Evolutionary conservation across 345 rosid species (phyloP), one percentile per base, ranked within the genome.

Genomic region (Citrus maxima): DNA sequence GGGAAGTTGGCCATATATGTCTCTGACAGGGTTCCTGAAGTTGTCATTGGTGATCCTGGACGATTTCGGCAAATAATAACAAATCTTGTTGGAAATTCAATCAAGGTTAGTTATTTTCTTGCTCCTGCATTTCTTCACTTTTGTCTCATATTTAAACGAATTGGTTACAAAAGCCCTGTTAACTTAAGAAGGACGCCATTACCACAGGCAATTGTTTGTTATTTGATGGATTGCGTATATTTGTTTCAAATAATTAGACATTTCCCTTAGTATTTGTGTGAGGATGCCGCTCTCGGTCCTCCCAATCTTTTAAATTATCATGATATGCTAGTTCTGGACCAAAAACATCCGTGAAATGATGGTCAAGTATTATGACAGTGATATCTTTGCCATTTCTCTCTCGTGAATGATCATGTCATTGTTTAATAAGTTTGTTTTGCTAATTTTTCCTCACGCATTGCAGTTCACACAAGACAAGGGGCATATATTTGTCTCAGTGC

Each of bases 51-150:
- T 67, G 99, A 96, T 80, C 94, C 97, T 22, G 88, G 88, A 67
- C 93, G 97, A 65, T 90, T 96, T 80, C 81, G 90, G 79, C 98
- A 96, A 86, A 96, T 96, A 79, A 90, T 96, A 59, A 89, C 94
- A 28, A 96, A 96, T 84, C 97, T 96, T 55, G 98, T 96, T 70
- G 97, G 99, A 77, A 96, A 96, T 86, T 94, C 98, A 63, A 87
- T 94, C 67, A 96, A 96, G 95, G 99, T 93, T 78, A 46, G 88
- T 79, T 30, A n/a, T 67, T 63, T 21, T 70, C 67, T 60, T 59
- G 37, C 14, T 78, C 63, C 46, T 61, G 30, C 10, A 10, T 58
- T 64, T 66, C 77, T 13, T 61, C 12, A 49, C 68, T 75, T 79
- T 25, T 34, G 37, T 66, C 72, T 78, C 67, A 21, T 22, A n/a